Evolutionary conservation across 441 rosid genomes (phyloP).

Genomic region (Flueggea neowawraea): DNA sequence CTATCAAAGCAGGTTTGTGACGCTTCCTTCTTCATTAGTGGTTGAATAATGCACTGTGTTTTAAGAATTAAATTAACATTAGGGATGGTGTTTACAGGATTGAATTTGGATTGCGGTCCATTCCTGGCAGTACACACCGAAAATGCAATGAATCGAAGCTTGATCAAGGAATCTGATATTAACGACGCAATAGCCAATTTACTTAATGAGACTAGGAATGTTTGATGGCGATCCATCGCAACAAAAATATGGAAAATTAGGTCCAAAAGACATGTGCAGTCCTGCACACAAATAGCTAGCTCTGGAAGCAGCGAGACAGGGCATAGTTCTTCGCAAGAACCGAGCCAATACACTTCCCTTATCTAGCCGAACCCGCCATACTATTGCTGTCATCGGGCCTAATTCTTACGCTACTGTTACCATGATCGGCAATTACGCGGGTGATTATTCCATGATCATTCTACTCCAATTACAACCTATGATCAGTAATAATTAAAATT

Average conservation of each 20-base stretch:
- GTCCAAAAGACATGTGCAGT: conserved; percentile 70
- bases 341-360: conserved; percentile 59
- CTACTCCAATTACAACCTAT: background rate
- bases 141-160: background rate
- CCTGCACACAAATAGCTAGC: conserved; percentile 78
- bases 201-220: conserved; percentile 1
- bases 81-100: background rate
- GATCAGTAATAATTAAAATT: too few species aligned
- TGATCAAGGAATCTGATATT: background rate
- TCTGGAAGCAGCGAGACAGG: conserved; percentile 89
- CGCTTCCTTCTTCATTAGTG: too few species aligned
- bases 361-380: conserved; percentile 42
- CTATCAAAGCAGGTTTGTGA: background rate
- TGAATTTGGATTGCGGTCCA: conserved; percentile 2
- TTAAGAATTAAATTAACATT: too few species aligned
- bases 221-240: conserved; percentile 6
- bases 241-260: conserved; percentile 44
- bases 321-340: conserved; percentile 84
- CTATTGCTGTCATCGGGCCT: conserved; percentile 77
- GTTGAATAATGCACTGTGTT: too few species aligned
- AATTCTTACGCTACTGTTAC: conserved; percentile 65
- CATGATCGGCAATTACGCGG: conserved; percentile 94
- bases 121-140: background rate
- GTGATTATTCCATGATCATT: conserved; percentile 21
- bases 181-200: background rate